Base-by-base conservation (phyloP, 2,329 filamentous ascomycete species). In the Fusarium multiceps region DNA sequence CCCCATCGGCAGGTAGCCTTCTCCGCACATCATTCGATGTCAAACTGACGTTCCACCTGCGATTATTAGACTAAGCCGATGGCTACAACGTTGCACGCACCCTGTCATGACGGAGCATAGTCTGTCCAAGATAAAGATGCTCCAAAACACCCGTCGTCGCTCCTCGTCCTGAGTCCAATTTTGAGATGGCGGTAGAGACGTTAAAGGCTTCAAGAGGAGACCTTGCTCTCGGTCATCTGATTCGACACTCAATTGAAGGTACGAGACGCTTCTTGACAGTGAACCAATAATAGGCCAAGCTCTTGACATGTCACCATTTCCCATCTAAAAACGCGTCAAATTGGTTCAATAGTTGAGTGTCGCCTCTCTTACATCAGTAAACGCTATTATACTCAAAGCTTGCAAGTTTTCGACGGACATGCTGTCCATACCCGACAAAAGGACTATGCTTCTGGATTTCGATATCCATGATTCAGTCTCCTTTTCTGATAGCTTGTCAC, bases 1-100 rank as follows among this genome's bases (percentile, higher is more conserved):
- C 77, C 1, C 83, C 83, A 25, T 84, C 82, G 9, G 78, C 78
- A 0, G 78, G 78, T 0, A 79, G 58, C 13, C 78, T 66, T 23
- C 76, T 68, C 0, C 72, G 69, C 6, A 79, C 77, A 23, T 79
- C 76, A 6, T 75, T 76, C 0, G 77, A 77, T 3, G 77, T 79
- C 1, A 79, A 43, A 37, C 77, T 78, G 0, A 76, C 78, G 20
- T 79, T 79, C 78, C 77, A 79, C 1, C 77, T 78, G 11, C 2
- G 6, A 1, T 1, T 7, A 28, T 68, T 51, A 68, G 30, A 16
- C 18, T 14, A 8, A 11, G 10, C 6, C 18, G 7, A 2, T 4
- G 2, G 7, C 18, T 4, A 4, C 7, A 3, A 5, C 6, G 9
- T 13, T 10, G 11, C 21, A 37, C 12, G 16, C 40, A 70, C 68